phyloP scores from a whole-genome alignment of 1,139 yeast species.

The Wickerhamomyces sp. region DNA sequence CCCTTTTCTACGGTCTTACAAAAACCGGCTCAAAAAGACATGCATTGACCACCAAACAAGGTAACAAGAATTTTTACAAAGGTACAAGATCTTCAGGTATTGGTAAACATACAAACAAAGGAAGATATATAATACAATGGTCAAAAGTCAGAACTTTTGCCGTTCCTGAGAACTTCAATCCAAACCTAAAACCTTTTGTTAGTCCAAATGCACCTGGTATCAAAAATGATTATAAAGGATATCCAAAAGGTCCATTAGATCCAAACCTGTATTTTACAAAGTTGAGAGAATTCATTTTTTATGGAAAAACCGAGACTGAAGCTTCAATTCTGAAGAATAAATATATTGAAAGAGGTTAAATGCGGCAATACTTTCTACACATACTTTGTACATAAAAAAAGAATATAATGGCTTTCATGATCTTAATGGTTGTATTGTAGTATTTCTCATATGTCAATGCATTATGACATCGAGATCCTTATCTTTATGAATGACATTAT shows the following conservation, averaged over 20 bases:
- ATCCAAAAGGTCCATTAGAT: constrained; percentile 65
- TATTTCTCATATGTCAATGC: constrained; percentile 3
- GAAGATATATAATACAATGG: constrained; percentile 78
- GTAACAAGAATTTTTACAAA: constrained; percentile 89
- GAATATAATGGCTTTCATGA: neutral
- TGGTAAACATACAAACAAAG: constrained; percentile 72
- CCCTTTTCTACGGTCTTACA: constrained; percentile 72
- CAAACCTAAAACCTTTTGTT: constrained; percentile 68
- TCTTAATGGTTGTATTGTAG: neutral
- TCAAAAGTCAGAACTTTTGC: constrained; percentile 85
- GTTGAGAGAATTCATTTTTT: constrained; percentile 67
- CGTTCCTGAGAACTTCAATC: constrained; percentile 54
- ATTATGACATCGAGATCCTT: constrained; percentile 21
- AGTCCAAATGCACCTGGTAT: constrained; percentile 66
- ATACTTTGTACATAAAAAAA: constrained; percentile 2
- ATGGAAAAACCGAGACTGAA: constrained; percentile 46
- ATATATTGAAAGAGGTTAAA: constrained; percentile 39
- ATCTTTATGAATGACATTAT: constrained; percentile 18
- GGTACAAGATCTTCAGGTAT: constrained; percentile 96
- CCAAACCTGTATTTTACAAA: constrained; percentile 70
- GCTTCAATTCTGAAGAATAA: constrained; percentile 23
- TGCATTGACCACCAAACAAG: constrained; percentile 85
- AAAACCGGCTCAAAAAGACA: constrained; percentile 83
- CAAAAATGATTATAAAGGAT: constrained; percentile 65
- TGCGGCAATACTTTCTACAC: neutral